Evolutionary conservation across 768 basidiomycete species (phyloP), one percentile per base, ranked within the genome.

Genomic region (Hysterangium stoloniferum): DNA sequence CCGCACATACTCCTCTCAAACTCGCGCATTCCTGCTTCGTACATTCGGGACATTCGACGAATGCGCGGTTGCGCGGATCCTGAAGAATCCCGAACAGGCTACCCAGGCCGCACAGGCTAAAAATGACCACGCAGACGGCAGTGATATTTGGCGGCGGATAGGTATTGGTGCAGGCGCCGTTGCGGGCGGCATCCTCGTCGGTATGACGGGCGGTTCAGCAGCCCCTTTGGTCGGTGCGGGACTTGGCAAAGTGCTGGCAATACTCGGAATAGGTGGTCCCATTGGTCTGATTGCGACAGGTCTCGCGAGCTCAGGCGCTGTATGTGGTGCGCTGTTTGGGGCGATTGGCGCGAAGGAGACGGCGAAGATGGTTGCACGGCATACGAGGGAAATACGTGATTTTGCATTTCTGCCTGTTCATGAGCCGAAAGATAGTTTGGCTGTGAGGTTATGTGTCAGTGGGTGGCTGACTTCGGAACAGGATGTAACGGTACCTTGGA

Each of bases 201-300:
- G 77, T 4, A 68, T 79, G 20, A 78, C 77, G n/a, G 79, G 78
- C 40, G 78, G 79, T 13, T 67, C 79, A 8, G 78, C 77, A 2
- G 78, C 78, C 8, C 78, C 78, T 12, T 56, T 80, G 0, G 73
- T 81, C 5, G 77, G 77, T n/a, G 77, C 76, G 13, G 75, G 71
- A 2, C 68, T 77, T 15, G 64, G 69, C 2, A 70, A 71, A 15
- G 56, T 78, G 5, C 62, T 80, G 7, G 74, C 75, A 1, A 71
- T 70, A 62, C 58, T 79, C 1, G 78, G 78, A 0, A 59, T 80
- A 8, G 77, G 78, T 25, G 78, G 78, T 1, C 66, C 73, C 7
- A 66, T 70, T 7, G 76, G 77, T 4, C 57, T 78, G 48, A 62
- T 79, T 11, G 74, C 75, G 3, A 76, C 66, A 43, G 78, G 75